Evolutionary conservation across 164 flowering plant genomes (phyloP).

Genomic region (Magnolia changhungtana): DNA sequence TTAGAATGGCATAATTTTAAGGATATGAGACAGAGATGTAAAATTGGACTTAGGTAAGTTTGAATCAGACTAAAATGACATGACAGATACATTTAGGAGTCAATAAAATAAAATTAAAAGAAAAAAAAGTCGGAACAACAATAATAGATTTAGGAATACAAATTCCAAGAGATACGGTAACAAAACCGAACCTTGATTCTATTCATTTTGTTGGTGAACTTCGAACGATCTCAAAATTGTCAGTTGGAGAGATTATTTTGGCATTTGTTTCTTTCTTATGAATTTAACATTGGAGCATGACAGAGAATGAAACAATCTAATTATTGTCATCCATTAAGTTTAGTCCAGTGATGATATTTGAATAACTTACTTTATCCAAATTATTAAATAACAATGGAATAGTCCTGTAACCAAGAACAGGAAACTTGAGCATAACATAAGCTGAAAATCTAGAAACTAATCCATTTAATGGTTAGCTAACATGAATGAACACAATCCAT

Average conservation of each 20-base stretch:
- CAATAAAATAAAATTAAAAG: not conserved
- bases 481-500: conserved; percentile 89
- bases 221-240: conserved; percentile 59
- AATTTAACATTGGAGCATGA: conserved; percentile 84
- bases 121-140: not conserved
- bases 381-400: conserved; percentile 72
- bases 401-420: conserved; percentile 41
- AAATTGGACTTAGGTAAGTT: too few species aligned
- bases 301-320: conserved; percentile 77
- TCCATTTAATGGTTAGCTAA: conserved; percentile 11
- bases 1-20: too few species aligned
- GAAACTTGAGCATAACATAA: not conserved
- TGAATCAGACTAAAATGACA: too few species aligned
- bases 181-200: conserved; percentile 63
- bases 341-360: conserved; percentile 70
- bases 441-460: not conserved
- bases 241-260: conserved; percentile 54
- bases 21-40: too few species aligned
- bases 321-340: conserved; percentile 71
- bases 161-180: not conserved
- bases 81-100: too few species aligned
- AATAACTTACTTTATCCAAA: conserved; percentile 58
- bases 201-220: conserved; percentile 76
- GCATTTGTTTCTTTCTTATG: conserved; percentile 65
- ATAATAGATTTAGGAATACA: not conserved